A percentile compares a stretch with the other conserved stretches of the same genome.
Evolutionary conservation across 2,329 filamentous ascomycete genomes (phyloP).

Genomic region (Fusarium sp.): DNA sequence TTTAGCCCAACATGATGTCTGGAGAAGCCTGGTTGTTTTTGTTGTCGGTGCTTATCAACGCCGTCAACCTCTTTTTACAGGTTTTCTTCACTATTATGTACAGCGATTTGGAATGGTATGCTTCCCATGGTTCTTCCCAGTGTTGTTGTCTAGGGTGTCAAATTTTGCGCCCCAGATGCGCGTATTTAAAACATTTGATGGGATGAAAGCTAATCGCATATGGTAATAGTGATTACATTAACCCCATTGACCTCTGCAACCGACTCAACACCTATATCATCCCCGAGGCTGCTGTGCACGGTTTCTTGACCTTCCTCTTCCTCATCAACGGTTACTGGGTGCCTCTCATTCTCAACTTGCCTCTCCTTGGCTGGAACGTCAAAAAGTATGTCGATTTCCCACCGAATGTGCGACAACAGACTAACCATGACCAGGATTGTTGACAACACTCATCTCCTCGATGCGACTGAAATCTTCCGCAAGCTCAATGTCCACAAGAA

Average conservation of each 20-base stretch:
- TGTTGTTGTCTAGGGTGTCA: constrained; percentile 23
- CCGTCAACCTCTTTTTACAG: constrained; percentile 99
- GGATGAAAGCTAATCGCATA: constrained; percentile 32
- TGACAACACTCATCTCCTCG: constrained; percentile 95
- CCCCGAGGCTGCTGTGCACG: constrained; percentile 97
- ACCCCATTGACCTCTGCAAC: constrained; percentile 99
- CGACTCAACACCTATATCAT: constrained; percentile 99
- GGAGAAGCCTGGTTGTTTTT: constrained; percentile 99
- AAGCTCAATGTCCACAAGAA: constrained; percentile 99
- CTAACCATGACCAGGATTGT: constrained; percentile 75
- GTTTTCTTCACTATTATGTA: constrained; percentile 99
- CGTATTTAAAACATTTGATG: constrained; percentile 8
- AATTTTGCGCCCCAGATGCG: constrained; percentile 33
- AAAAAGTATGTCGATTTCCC: constrained; percentile 84
- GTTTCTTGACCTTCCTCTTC: constrained; percentile 94
- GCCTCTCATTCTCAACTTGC: constrained; percentile 89
- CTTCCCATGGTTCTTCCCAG: constrained; percentile 38
- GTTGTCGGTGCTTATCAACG: constrained; percentile 97
- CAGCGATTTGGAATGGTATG: constrained; percentile 98
- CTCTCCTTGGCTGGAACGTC: constrained; percentile 90
- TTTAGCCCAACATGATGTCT: constrained; percentile 73
- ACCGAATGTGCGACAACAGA: not conserved
- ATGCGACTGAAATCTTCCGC: constrained; percentile 99
- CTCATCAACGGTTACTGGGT: constrained; percentile 99
- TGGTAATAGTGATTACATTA: constrained; percentile 90